These are phyloP conservation scores for Diaporthe helianthi DNA, from an alignment of 2,329 filamentous ascomycete genomes.

Conservation along the genomic window DNA sequence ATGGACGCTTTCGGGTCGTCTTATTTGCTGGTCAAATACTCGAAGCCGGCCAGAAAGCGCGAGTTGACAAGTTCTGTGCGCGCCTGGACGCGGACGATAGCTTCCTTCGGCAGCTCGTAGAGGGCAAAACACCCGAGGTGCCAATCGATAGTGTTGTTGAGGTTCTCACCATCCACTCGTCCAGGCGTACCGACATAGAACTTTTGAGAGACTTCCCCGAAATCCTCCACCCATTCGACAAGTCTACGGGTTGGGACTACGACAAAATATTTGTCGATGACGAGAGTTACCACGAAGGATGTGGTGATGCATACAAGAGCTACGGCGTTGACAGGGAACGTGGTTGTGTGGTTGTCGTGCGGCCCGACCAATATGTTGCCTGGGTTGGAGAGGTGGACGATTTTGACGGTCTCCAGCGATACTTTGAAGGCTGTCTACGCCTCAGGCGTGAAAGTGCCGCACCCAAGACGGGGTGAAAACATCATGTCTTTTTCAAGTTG, in stretches of 20 bases:
- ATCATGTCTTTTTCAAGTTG: too few species aligned
- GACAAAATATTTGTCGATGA: conserved; percentile 64
- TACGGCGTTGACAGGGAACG: conserved; percentile 63
- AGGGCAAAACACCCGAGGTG: conserved; percentile 44
- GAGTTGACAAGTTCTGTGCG: conserved; percentile 56
- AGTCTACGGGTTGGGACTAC: conserved; percentile 61
- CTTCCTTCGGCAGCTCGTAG: conserved; percentile 51
- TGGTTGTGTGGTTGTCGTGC: conserved; percentile 65
- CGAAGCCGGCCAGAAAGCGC: conserved; percentile 48
- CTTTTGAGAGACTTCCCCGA: conserved; percentile 57
- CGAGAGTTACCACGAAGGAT: conserved; percentile 58
- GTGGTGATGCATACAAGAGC: conserved; percentile 58
- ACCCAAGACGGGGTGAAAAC: background rate
- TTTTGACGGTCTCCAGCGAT: conserved; percentile 44
- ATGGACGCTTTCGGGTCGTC: conserved; percentile 64
- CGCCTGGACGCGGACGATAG: conserved; percentile 46
- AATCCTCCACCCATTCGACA: conserved; percentile 54
- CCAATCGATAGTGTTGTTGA: conserved; percentile 55
- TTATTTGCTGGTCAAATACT: conserved; percentile 68
- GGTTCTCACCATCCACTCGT: conserved; percentile 65
- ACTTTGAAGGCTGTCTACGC: conserved; percentile 41
- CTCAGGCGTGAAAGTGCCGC: background rate
- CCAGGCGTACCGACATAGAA: conserved; percentile 56
- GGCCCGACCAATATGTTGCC: conserved; percentile 73
- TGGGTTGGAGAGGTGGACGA: conserved; percentile 49